phyloP scores from a whole-genome alignment of 495 filamentous ascomycete species.

The Physcia stellaris region DNA sequence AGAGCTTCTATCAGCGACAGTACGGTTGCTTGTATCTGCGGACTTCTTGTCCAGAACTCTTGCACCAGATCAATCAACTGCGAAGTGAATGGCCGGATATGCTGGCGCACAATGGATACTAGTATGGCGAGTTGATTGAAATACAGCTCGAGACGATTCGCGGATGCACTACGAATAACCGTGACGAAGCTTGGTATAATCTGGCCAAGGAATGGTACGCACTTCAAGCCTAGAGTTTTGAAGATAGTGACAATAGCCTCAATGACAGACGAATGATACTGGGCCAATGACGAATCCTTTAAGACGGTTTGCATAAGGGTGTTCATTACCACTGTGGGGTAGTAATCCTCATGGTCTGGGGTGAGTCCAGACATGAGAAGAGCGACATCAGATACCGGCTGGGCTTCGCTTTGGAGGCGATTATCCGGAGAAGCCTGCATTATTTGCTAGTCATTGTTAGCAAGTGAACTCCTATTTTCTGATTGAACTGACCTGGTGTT shows the following conservation, averaged over 20 bases:
- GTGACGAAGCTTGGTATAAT: constrained; percentile 87
- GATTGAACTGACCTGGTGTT: constrained; percentile 58
- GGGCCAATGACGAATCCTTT: constrained; percentile 71
- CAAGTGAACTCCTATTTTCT: too few species aligned
- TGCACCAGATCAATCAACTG: constrained; percentile 72
- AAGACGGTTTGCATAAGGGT: constrained; percentile 76
- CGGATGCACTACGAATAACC: constrained; percentile 66
- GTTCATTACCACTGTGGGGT: constrained; percentile 94
- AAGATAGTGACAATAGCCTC: constrained; percentile 99
- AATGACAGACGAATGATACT: constrained; percentile 90
- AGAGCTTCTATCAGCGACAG: constrained; percentile 84
- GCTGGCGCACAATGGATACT: constrained; percentile 88
- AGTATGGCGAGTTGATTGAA: constrained; percentile 91
- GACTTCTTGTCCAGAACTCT: constrained; percentile 69
- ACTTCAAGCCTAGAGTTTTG: constrained; percentile 86
- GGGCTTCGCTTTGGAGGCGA: constrained; percentile 39
- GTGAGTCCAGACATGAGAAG: constrained; percentile 97
- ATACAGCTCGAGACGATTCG: constrained; percentile 72
- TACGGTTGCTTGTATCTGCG: constrained; percentile 76
- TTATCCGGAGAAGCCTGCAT: constrained; percentile 34
- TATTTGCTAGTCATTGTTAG: constrained; percentile 25
- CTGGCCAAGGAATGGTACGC: constrained; percentile 80
- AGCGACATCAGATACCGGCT: constrained; percentile 78
- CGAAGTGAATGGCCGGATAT: constrained; percentile 78
- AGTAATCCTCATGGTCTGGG: constrained; percentile 94